phyloP scores from a whole-genome alignment of 495 filamentous ascomycete species.

The Hypoxylon rickii region DNA sequence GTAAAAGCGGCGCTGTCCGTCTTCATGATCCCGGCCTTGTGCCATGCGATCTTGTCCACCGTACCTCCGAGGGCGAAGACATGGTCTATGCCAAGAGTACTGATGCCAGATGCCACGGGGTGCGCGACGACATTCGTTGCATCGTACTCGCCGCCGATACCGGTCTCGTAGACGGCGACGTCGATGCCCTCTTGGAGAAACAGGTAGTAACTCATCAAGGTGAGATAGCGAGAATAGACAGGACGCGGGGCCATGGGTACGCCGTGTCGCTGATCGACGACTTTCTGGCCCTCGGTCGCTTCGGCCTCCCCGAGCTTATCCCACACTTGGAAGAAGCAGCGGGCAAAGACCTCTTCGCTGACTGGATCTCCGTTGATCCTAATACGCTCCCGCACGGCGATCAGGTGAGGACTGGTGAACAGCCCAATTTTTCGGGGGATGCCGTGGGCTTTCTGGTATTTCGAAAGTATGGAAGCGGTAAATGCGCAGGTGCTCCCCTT shows the following conservation, averaged over 20 bases:
- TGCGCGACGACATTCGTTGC: constrained; percentile 85
- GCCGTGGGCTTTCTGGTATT: constrained; percentile 41
- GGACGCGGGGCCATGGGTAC: constrained; percentile 62
- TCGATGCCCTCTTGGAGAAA: constrained; percentile 82
- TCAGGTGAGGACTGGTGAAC: constrained; percentile 87
- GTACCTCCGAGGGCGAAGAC: constrained; percentile 77
- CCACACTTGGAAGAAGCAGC: constrained; percentile 90
- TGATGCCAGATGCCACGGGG: constrained; percentile 77
- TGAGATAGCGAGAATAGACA: constrained; percentile 88
- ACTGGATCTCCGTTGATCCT: constrained; percentile 78
- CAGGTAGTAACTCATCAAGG: constrained; percentile 85
- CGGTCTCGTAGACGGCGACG: constrained; percentile 86
- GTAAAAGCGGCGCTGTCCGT: constrained; percentile 69
- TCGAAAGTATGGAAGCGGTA: constrained; percentile 57
- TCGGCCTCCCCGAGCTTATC: constrained; percentile 65
- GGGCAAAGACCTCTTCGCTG: constrained; percentile 74
- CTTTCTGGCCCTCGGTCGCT: constrained; percentile 21
- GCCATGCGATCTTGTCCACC: constrained; percentile 93
- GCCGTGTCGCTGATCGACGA: constrained; percentile 33
- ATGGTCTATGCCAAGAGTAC: constrained; percentile 90
- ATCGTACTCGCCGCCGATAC: constrained; percentile 92
- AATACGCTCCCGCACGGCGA: constrained; percentile 87
- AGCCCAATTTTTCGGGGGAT: constrained; percentile 68
- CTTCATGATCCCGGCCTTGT: constrained; percentile 95
- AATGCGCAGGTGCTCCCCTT: constrained; percentile 84